phyloP scores from a whole-genome alignment of 2,329 filamentous ascomycete species.

The Pseudohalonectria lignicola region DNA sequence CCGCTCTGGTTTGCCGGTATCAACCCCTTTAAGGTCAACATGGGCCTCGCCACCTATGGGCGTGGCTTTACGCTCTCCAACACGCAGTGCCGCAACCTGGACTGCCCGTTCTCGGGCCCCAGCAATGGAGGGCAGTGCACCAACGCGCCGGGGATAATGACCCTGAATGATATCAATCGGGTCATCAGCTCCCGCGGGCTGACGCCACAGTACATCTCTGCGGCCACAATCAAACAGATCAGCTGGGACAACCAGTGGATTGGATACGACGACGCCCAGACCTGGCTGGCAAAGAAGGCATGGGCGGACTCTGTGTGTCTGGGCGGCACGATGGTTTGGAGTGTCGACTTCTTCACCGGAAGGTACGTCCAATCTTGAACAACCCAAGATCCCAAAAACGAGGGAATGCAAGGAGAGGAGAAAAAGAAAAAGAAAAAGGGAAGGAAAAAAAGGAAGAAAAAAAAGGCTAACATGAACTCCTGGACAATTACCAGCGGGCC shows the following conservation, averaged over 20 bases:
- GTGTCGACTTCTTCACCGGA: constrained; percentile 11
- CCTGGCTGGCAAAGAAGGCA: constrained; percentile 12
- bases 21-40: constrained; percentile 27
- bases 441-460: too few species aligned
- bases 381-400: not conserved
- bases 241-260: constrained; percentile 14
- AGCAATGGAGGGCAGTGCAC: constrained; percentile 18
- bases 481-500: not conserved
- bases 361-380: too few species aligned
- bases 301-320: constrained; percentile 17
- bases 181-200: constrained; percentile 13
- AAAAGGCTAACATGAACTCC: too few species aligned
- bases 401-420: not conserved
- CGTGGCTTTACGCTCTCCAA: constrained; percentile 26
- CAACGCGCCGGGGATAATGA: constrained; percentile 16
- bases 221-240: constrained; percentile 16
- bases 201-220: constrained; percentile 7
- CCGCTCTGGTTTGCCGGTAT: constrained; percentile 30
- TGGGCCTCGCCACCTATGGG: constrained; percentile 36
- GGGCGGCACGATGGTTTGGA: constrained; percentile 21
- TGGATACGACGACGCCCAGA: constrained; percentile 13
- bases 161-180: constrained; percentile 16
- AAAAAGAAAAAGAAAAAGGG: too few species aligned
- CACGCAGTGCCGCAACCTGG: constrained; percentile 12
- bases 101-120: constrained; percentile 12